Evolutionary conservation across 2,329 filamentous ascomycete species (phyloP), one percentile per base, ranked within the genome.

Genomic region (Coniosporium tulheliwenetii): DNA sequence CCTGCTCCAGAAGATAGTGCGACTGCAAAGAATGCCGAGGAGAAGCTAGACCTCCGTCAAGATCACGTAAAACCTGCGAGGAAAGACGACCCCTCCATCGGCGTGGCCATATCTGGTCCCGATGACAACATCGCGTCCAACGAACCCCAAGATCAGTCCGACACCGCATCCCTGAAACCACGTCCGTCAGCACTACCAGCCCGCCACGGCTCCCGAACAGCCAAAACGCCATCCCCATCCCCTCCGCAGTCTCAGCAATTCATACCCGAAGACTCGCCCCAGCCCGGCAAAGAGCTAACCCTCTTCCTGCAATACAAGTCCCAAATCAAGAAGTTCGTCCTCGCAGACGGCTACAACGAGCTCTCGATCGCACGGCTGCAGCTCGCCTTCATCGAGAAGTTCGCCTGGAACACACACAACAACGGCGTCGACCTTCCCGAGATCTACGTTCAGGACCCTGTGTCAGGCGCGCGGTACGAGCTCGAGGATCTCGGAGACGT

Each of bases 361-460:
- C 69, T 98, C 9, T 89, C 85, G 2, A 80, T 95, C 44, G 86
- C 86, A 1, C 76, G 87, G 16, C 62, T 98, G 43, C 89, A 98
- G 58, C 71, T 98, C 26, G 89, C 91, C 1, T 98, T 98, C 52
- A 98, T 98, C 50, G 91, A 98, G 50, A 98, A 95, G 57, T 98
- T 98, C 56, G 91, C 89, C 0, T 98, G 93, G 87, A 96, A 94
- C 52, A 95, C 89, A 1, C 87, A 96, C 51, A 81, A 85, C 45
- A 93, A 95, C 52, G 91, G 91, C 7, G 76, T 78, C 10, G 91
- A 98, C 56, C 65, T 98, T 37, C 91, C 91, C 0, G 91, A 98
- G 52, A 96, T 98, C 12, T 95, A 98, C 58, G 91, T 98, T 12
- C 91, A 98, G 58, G 91, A 98, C 57, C 81, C 87, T 0, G 74